Base-by-base conservation (phyloP, 768 basidiomycete species). In the Galerina sulciceps region DNA sequence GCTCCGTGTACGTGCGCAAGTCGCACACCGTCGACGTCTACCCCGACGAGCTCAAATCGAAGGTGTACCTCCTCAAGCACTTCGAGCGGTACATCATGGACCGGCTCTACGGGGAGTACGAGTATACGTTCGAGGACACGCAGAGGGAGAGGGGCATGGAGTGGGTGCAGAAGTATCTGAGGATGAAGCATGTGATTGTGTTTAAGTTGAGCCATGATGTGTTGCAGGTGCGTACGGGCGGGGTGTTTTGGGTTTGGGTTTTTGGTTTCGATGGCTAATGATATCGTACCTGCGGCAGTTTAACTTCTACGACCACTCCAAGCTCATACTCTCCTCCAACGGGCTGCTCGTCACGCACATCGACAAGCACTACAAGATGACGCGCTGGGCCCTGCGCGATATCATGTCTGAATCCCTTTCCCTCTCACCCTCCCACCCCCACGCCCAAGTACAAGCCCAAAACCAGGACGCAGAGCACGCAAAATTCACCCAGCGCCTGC, bases 281-380 rank as follows among this genome's bases (percentile, higher is more conserved):
- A 37, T 52, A 57, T 62, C 48, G 65, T 49, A 20, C 26, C 26
- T 2, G 5, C 26, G 5, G 5, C 8, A 99, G 96, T 98, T 98
- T 84, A 99, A 99, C 79, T 99, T 98, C 73, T 93, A 93, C 73
- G 97, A 99, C 75, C 97, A 99, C 77, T 90, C 92, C 41, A 99
- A 99, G 73, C 77, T 99, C 59, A 88, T 99, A 57, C 79, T 99
- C 50, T 93, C 94, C 15, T 85, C 88, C 1, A 80, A 88, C 23
- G 96, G 93, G 2, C 79, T 89, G 11, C 73, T 88, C 13, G 81
- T 99, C 48, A 93, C 94, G 3, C 88, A 96, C 73, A 96, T 98
- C 67, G 93, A 95, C 82, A 94, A 93, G 79, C 83, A 88, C 65
- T 91, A 94, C 77, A 81, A 81, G 55, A 75, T 95, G 71, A 87